Base-by-base conservation (phyloP, 345 rosid genomes). In the Eutrema heterophyllum region DNA sequence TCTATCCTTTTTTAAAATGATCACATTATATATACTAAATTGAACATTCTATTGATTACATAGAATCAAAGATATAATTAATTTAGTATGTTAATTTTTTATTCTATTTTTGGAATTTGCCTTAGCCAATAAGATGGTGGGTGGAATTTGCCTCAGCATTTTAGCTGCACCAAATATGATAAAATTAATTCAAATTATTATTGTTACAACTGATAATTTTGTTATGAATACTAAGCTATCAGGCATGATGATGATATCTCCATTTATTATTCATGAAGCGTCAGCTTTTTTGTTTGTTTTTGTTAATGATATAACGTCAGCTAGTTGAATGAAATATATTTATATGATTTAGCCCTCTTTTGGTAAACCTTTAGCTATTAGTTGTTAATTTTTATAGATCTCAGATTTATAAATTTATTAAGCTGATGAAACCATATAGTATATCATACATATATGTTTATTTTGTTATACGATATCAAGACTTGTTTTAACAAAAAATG, bases 131-230 rank as follows among this genome's bases (percentile, higher is more conserved):
- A 35, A 74, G 16, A 66, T 13, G 33, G 64, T 61, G 65, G 69
- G 66, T 46, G 80, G 9, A 54, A 70, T 6, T 70, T 61, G 30
- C 75, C 55, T 76, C 75, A 76, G 60, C 71, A 55, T 18, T 76
- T 46, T 56, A 76, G 67, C 29, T 76, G 30, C 71, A 76, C 67
- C 75, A 33, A 61, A 53, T 45, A 54, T 62, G 35, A 76, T 54
- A 21, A 53, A 53, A 69, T 4, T 27, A 53, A 69, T 4, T 27
- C 5, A 61, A 43, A 26, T 68, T 61, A 61, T 52, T 4, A 61
- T 15, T 16, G 32, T 38, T 24, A 36, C 70, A 33, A 38, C 21
- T 35, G 74, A 62, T 43, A 68, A 59, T 27, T n/a, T 68, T 51
- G 33, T 10, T 51, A 41, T 14, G 63, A 67, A 50, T 39, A 1